Evolutionary conservation across 2,329 filamentous ascomycete species (phyloP), one percentile per base, ranked within the genome.

Genomic region (Ophiostoma pallidulum): DNA sequence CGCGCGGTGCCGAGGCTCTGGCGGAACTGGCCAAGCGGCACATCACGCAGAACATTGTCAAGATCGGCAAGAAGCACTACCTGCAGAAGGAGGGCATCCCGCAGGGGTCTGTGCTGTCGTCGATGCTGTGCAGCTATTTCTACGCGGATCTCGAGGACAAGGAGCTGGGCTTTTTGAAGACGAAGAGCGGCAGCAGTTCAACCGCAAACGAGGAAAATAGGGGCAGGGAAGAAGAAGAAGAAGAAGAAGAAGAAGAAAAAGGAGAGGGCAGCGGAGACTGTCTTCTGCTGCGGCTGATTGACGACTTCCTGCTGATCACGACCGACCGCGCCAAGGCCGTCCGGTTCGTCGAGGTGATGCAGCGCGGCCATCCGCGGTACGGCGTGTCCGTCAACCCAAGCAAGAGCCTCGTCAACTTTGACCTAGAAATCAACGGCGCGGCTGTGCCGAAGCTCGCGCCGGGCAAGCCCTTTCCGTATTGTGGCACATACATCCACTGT

Each of bases 261-360:
- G n/a, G n/a, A n/a, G n/a, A n/a, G n/a, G n/a, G n/a, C n/a, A n/a
- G n/a, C 29, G 29, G 20, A 4, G 69, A 82, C 29, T 82, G 77
- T 41, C 64, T 96, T 3, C 70, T 98, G 8, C 64, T 97, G 45
- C 77, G 92, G 14, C 73, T 96, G 9, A 86, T 94, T 36, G 92
- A 98, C 57, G 92, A 98, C 59, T 98, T 97, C 57, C 70, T 97
- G 4, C 77, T 98, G 39, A 82, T 98, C 58, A 95, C 86, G 0
- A 80, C 81, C 0, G 74, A 86, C 41, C 69, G 66, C 45, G 55
- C 63, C 8, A 79, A 90, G 57, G 91, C 88, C 0, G 71, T 71
- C 49, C 69, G 66, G 1, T 97, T 98, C 60, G 71, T 95, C 18
- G 68, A 80, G 49, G 73, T 77, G 14, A 95, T 98, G 90, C 83